A percentile compares a stretch with the other conserved stretches of the same genome.
Conservation (phyloP, 1,284 basidiomycete genomes). For the Ustilago shanxiensis region DNA sequence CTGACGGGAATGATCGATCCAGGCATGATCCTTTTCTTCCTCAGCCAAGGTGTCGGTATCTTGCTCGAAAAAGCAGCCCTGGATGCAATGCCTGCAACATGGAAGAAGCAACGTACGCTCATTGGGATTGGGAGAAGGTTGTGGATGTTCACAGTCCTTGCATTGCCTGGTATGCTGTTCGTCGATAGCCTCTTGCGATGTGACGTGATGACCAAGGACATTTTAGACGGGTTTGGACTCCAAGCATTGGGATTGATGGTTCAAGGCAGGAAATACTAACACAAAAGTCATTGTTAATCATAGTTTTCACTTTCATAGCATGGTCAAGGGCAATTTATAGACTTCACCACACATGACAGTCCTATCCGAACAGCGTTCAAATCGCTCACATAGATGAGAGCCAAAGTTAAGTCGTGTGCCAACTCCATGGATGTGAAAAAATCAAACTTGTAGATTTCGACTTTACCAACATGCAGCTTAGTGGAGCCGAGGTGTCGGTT, state of each 20-base stretch:
- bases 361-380: not conserved
- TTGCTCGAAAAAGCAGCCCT: constrained; percentile 25
- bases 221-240: constrained; percentile 30
- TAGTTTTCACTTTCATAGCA: not conserved
- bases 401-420: not conserved
- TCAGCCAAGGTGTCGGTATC: constrained; percentile 36
- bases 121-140: constrained; percentile 14
- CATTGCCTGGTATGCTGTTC: constrained; percentile 27
- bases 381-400: not conserved
- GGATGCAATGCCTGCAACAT: constrained; percentile 19
- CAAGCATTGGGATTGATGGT: constrained; percentile 27
- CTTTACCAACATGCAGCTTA: not conserved
- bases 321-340: constrained; percentile 19
- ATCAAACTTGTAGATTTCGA: no score
- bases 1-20: constrained; percentile 26
- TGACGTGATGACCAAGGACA: constrained; percentile 32
- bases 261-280: constrained; percentile 29
- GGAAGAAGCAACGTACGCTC: constrained; percentile 22
- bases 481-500: constrained; percentile 5
- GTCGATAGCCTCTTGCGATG: constrained; percentile 32
- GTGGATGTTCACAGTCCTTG: constrained; percentile 36
- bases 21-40: constrained; percentile 42
- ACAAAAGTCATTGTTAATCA: not conserved
- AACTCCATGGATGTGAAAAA: no score
- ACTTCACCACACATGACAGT: not conserved